Percentiles rank a stretch among this genome's conserved stretches.
These are phyloP conservation scores for Plicaturopsis crispa DNA, from an alignment of 768 basidiomycete species.

Conservation along the genomic window DNA sequence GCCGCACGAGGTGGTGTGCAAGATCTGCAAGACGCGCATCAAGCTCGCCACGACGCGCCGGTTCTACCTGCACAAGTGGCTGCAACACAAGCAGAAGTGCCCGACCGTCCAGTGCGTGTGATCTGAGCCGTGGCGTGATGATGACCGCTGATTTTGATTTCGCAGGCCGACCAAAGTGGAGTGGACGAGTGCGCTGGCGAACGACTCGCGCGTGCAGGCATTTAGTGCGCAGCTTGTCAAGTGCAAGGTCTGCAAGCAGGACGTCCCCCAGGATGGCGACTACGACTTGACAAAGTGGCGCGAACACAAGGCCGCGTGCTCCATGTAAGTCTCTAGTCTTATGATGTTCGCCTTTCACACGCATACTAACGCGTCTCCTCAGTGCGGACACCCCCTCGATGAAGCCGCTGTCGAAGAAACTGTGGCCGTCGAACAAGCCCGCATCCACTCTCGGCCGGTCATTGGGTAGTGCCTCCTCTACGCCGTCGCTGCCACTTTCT, in stretches of 20 bases:
- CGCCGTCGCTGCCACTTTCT: no score
- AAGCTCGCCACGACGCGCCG: constrained; percentile 30
- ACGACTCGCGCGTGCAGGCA: constrained; percentile 51
- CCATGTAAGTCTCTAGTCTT: no score
- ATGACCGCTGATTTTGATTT: constrained; percentile 1
- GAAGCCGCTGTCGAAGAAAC: no score
- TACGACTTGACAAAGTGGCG: constrained; percentile 58
- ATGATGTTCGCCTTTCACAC: no score
- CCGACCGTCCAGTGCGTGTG: constrained; percentile 30
- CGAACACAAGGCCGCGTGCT: constrained; percentile 50
- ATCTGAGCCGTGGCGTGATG: constrained; percentile 2
- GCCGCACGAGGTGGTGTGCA: constrained; percentile 47
- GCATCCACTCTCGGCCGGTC: no score
- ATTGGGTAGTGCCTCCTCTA: no score
- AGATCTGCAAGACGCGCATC: constrained; percentile 59
- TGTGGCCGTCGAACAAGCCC: no score
- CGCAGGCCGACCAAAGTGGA: constrained; percentile 52
- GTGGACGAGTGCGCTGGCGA: constrained; percentile 53
- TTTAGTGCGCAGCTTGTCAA: constrained; percentile 38
- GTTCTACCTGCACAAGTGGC: constrained; percentile 49
- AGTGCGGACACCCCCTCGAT: no score
- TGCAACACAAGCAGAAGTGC: constrained; percentile 41
- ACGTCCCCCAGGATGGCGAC: constrained; percentile 40
- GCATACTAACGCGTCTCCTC: no score
- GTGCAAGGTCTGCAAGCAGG: constrained; percentile 42